Conservation (phyloP, 2,329 filamentous ascomycete species). For the Fusarium nodosum region DNA sequence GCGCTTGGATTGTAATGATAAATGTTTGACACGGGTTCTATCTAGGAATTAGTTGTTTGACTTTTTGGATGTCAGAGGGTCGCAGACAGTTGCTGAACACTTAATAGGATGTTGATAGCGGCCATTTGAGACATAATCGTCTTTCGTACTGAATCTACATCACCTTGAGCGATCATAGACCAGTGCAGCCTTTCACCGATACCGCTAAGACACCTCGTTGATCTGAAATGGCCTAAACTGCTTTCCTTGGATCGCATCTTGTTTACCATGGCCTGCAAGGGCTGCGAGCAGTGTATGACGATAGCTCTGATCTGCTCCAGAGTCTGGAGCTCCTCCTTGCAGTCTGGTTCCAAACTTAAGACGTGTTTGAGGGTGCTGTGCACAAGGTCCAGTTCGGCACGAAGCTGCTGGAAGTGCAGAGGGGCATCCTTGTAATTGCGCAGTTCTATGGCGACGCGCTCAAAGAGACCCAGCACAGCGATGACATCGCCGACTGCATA, state of each 20-base stretch:
- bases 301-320: not conserved
- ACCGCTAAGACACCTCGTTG: accelerated
- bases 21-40: not conserved
- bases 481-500: not conserved
- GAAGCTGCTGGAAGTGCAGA: not conserved
- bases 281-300: not conserved
- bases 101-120: not conserved
- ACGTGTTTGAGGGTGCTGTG: not conserved
- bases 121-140: conserved; percentile 1
- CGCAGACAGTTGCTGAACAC: not conserved
- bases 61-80: accelerated
- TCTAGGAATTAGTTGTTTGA: not conserved
- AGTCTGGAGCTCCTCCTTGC: not conserved
- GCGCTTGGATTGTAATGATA: not conserved
- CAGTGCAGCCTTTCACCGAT: not conserved
- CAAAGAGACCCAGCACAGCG: not conserved
- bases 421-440: not conserved
- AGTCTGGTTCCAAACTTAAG: not conserved
- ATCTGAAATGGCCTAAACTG: not conserved
- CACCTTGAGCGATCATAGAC: not conserved
- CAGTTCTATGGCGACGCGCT: not conserved
- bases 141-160: not conserved
- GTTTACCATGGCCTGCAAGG: not conserved
- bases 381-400: not conserved
- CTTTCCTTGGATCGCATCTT: conserved; percentile 1